phyloP scores from a whole-genome alignment of 495 filamentous ascomycete genomes.

The Polyplosphaeria fusca region DNA sequence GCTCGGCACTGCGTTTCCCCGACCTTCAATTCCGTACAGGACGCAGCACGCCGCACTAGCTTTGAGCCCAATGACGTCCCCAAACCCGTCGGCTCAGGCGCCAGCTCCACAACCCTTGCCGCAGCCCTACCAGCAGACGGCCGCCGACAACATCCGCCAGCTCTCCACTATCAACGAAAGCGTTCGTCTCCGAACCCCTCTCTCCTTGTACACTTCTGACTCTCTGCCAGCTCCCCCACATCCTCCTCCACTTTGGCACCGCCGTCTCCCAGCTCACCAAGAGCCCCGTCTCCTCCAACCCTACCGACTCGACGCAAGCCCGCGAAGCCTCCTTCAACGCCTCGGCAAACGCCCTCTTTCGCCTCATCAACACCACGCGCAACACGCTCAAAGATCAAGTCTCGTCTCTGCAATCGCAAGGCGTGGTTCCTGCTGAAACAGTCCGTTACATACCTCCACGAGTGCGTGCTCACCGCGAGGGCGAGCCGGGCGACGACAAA shows the following conservation, averaged over 20 bases:
- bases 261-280: slow-evolving; percentile 69
- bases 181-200: slow-evolving; percentile 5
- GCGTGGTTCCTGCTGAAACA: slow-evolving; percentile 20
- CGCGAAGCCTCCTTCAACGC: slow-evolving; percentile 58
- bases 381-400: slow-evolving; percentile 68
- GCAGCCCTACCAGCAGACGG: slow-evolving; percentile 44
- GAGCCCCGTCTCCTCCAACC: slow-evolving; percentile 42
- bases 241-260: slow-evolving; percentile 65
- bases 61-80: slow-evolving; percentile 1
- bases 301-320: slow-evolving; percentile 41
- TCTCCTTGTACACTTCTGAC: slow-evolving; percentile 2
- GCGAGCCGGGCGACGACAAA: slow-evolving; percentile 1
- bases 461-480: no score
- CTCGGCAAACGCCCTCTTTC: slow-evolving; percentile 60
- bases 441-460: no score
- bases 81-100: slow-evolving; percentile 20
- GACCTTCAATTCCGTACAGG: background rate
- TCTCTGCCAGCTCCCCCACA: slow-evolving; percentile 49
- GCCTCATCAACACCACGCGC: slow-evolving; percentile 48
- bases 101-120: slow-evolving; percentile 33
- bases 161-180: slow-evolving; percentile 74
- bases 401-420: slow-evolving; percentile 59
- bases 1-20: no score
- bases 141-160: slow-evolving; percentile 71
- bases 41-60: no score